Base-by-base conservation (phyloP, 768 basidiomycete species). In the Leucocoprinus sp. region DNA sequence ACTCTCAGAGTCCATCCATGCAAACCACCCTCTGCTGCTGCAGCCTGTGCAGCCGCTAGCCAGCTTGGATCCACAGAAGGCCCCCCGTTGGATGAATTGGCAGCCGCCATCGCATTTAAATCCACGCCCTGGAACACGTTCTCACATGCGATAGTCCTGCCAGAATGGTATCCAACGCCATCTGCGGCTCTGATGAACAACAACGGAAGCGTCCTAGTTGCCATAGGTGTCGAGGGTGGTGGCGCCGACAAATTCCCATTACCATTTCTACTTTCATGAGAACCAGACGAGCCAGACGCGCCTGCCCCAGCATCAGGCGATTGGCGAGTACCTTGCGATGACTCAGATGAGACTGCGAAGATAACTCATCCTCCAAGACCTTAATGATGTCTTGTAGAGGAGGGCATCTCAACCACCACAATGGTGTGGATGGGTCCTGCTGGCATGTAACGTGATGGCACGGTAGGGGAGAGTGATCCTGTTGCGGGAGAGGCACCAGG, bases 131-230 rank as follows among this genome's bases (percentile, higher is more conserved):
- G 78, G 62, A 87, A 85, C 14, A 85, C 75, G 56, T 85, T 85
- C 59, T 91, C 88, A 58, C 84, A 86, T 14, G 85, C 75, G 48
- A 92, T 79, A 34, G 83, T 85, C 51, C 87, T 76, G 28, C 88
- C 88, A 17, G 90, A 90, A 59, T 90, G 86, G 60, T 90, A 92
- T 3, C 89, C 89, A 23, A 91, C 80, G n/a, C 90, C 87, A 54
- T 92, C 89, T 33, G 69, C 75, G 12, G 82, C 69, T 24, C 89
- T 79, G 47, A 92, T 89, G 58, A 92, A 91, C 29, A 92, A 60
- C 53, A 92, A 57, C 0, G 89, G 89, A 4, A 92, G 68, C 52
- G 73, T 85, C 42, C 82, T 76, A 6, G 83, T 82, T 2, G 77
- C 59, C 38, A 87, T 75, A 35, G 72, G 65, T 14, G 74, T 65